Base-by-base conservation (phyloP, 2,329 filamentous ascomycete genomes). In the Paracamarosporium sp. region DNA sequence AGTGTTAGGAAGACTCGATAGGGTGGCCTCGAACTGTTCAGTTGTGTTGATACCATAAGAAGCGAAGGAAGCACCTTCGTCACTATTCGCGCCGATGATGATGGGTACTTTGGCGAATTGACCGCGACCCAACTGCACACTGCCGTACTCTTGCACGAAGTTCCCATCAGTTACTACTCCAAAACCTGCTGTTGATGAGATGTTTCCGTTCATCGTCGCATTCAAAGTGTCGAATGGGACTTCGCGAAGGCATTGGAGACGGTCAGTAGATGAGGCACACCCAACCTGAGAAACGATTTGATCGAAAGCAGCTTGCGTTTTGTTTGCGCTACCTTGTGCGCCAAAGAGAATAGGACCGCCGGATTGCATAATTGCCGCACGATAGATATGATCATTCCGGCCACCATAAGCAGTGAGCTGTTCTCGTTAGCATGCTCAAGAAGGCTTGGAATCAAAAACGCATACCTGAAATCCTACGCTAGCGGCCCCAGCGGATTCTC, bases 101-200 rank as follows among this genome's bases (percentile, higher is more conserved):
- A 89, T 81, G 0, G 87, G 86, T 0, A 90, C 84, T 51, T 84
- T 80, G 54, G 88, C 82, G 59, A 90, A 88, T n/a, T 80, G 79
- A 33, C 86, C 86, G 8, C 79, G 68, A 1, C 75, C 71, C 3
- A 90, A 73, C 61, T 86, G 83, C 5, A 79, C 68, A 12, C 81
- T 82, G 2, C 79, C 80, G 63, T 79, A 82, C 1, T 78, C 76
- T 5, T 72, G 71, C 6, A 87, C 73, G 27, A 87, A 78, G 62
- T 86, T 82, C 0, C 83, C 82, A 60, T 88, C 86, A 30, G 85
- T 68, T 38, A 71, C 76, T 67, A 70, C 77, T 24, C 50, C 50
- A 9, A 48, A 48, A 4, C 58, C 55, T 36, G 61, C 40, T 61
- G 33, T 40, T 20, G 22, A 20, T 9, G 20, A 25, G 20, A 64